These are phyloP conservation scores for Ceratocystis alfenasii DNA, from an alignment of 2,329 filamentous ascomycete species.

Conservation along the genomic window DNA sequence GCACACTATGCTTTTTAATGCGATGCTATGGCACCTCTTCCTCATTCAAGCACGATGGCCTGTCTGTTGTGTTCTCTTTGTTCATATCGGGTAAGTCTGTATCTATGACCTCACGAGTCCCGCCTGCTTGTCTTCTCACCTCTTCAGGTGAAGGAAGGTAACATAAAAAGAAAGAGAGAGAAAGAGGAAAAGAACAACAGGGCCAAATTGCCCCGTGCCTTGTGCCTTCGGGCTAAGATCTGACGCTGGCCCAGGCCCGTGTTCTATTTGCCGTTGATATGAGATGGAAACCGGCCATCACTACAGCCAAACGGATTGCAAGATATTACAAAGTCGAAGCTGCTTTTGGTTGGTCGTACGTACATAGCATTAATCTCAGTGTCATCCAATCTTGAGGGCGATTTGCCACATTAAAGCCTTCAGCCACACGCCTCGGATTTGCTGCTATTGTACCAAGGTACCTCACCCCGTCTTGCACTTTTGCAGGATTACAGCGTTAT, in stretches of 20 bases:
- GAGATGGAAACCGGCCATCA: conserved; percentile 3
- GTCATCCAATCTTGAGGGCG: not conserved
- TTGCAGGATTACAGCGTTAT: not conserved
- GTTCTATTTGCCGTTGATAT: conserved; percentile 11
- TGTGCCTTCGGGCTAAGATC: not conserved
- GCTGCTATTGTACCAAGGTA: not conserved
- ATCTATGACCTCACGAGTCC: not conserved
- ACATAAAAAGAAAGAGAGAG: not conserved
- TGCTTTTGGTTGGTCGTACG: not conserved
- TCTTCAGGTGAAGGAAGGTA: not conserved
- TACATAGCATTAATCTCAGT: not conserved
- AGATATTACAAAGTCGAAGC: not conserved
- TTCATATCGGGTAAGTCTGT: not conserved
- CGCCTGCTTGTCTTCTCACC: not conserved
- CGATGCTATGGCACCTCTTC: not conserved
- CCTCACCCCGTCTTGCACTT: not conserved
- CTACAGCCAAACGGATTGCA: not conserved
- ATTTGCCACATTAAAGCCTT: not conserved
- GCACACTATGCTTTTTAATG: not conserved
- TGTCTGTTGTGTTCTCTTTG: not conserved
- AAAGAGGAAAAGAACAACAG: not conserved
- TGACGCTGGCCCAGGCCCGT: not conserved
- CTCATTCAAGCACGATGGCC: not conserved
- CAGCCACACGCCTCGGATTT: not conserved
- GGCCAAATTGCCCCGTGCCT: not conserved